Evolutionary conservation across 768 basidiomycete genomes (phyloP).

Genomic region (Strobilomyces dryophilus): DNA sequence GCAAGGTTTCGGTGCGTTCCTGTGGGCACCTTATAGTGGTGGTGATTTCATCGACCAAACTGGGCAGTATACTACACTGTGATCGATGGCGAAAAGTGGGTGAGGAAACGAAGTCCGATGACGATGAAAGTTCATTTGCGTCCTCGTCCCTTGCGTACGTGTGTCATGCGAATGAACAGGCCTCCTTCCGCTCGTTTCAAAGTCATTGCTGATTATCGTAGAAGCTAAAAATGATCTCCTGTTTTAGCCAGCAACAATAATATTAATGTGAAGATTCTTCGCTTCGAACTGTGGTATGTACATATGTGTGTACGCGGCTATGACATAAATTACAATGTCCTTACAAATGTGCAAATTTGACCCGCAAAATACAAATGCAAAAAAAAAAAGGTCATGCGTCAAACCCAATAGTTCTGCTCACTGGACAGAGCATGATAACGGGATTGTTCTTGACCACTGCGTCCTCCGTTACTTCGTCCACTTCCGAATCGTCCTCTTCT

Average conservation of each 20-base stretch:
- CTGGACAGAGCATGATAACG: conserved; percentile 53
- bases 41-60: conserved; percentile 31
- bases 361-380: neutral
- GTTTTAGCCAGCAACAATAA: too few relatives aligned
- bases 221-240: too few relatives aligned
- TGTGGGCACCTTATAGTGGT: conserved; percentile 36
- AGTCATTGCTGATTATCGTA: too few relatives aligned
- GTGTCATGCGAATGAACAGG: neutral
- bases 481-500: conserved; percentile 46
- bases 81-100: conserved; percentile 40
- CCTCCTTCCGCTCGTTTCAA: too few relatives aligned
- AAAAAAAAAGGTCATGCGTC: conserved; percentile 16
- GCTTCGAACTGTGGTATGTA: neutral
- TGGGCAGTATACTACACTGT: conserved; percentile 34
- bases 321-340: conserved; percentile 22
- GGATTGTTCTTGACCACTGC: conserved; percentile 44
- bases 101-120: neutral
- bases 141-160: conserved; percentile 7
- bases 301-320: conserved; percentile 12
- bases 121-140: neutral
- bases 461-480: conserved; percentile 41
- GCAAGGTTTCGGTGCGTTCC: conserved; percentile 39
- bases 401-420: conserved; percentile 60
- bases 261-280: neutral
- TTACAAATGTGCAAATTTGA: neutral